These are phyloP conservation scores for Neopestalotiopsis sp. DNA, from an alignment of 2,329 filamentous ascomycete species.

Conservation along the genomic window DNA sequence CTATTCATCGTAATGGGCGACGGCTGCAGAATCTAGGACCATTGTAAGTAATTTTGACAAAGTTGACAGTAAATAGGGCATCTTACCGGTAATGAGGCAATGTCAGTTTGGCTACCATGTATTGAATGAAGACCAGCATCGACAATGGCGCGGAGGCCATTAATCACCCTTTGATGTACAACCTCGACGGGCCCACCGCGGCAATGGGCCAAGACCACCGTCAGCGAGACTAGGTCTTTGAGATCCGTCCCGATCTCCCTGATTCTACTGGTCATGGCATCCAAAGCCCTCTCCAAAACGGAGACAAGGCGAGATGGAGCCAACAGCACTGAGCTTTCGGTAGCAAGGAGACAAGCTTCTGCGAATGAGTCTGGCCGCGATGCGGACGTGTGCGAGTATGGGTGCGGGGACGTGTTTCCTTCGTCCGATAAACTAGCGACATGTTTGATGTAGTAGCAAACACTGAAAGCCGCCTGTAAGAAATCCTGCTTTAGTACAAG, in stretches of 20 bases:
- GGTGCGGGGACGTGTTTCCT: constrained; percentile 18
- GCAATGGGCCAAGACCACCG: constrained; percentile 53
- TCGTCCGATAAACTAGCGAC: constrained; percentile 25
- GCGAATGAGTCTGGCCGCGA: constrained; percentile 28
- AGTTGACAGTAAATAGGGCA: background rate
- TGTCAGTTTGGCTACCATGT: constrained; percentile 47
- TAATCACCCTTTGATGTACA: constrained; percentile 47
- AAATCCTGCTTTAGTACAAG: constrained; percentile 60
- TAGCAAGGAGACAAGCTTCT: constrained; percentile 33
- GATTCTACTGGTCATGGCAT: constrained; percentile 47
- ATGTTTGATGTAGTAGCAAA: constrained; percentile 60
- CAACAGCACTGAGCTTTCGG: constrained; percentile 34
- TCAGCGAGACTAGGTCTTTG: constrained; percentile 55
- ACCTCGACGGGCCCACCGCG: constrained; percentile 45
- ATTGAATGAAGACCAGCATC: constrained; percentile 51
- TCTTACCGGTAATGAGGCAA: constrained; percentile 37
- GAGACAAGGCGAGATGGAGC: constrained; percentile 31
- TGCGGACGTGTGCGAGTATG: constrained; percentile 24
- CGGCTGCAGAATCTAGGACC: constrained; percentile 4
- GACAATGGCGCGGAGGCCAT: constrained; percentile 47
- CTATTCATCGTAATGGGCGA: constrained; percentile 26
- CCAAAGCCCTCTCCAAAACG: constrained; percentile 52
- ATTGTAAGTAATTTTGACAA: background rate
- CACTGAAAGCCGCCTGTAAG: constrained; percentile 58
- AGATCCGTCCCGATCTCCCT: constrained; percentile 56